Evolutionary conservation across 2,329 filamentous ascomycete genomes (phyloP).

Genomic region (Achaetomium macrosporum): DNA sequence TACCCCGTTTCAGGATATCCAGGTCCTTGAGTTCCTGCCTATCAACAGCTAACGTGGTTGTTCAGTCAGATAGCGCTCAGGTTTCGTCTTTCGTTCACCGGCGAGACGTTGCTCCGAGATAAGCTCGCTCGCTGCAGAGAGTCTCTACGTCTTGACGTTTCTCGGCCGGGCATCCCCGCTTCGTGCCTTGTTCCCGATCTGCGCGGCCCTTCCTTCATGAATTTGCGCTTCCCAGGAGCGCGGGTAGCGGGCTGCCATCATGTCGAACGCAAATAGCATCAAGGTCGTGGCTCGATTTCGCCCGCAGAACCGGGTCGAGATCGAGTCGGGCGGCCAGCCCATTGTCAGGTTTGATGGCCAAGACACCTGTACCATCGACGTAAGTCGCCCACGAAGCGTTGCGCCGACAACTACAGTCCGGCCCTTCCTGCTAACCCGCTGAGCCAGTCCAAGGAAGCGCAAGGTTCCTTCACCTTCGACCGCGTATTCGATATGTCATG

Average conservation of each 20-base stretch:
- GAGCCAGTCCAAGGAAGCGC: constrained; percentile 68
- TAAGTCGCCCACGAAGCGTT: constrained; percentile 42
- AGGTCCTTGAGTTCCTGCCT: neutral
- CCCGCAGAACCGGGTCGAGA: constrained; percentile 92
- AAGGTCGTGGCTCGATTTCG: constrained; percentile 96
- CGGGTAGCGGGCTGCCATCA: constrained; percentile 34
- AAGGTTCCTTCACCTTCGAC: constrained; percentile 91
- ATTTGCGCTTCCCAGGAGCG: constrained; percentile 25
- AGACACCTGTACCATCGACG: constrained; percentile 81
- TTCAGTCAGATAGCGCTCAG: constrained; percentile 2
- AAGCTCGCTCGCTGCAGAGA: neutral
- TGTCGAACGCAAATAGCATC: constrained; percentile 60
- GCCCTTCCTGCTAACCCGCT: constrained; percentile 23
- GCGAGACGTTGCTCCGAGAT: neutral
- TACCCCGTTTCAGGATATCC: constrained; percentile 6
- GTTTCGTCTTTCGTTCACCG: neutral
- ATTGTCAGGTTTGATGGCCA: constrained; percentile 85
- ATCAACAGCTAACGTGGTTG: neutral
- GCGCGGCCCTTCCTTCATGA: constrained; percentile 23
- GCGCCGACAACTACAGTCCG: constrained; percentile 2
- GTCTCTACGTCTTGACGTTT: neutral
- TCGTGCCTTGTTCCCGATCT: neutral
- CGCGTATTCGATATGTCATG: constrained; percentile 94
- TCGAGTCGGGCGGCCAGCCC: constrained; percentile 82
- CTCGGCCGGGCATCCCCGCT: neutral